These are phyloP conservation scores for Cucumis sativus DNA, from an alignment of 306 rosid species.

Conservation along the genomic window Cucumber_9930_V3 NC_026659.2:31192001-31192500, in stretches of 20 bases:
- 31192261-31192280: neutral
- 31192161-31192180: no score
- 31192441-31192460: neutral
- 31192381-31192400: neutral
- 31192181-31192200: no score
- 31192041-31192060: no score
- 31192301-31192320: neutral
- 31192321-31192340: neutral
- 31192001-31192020: no score
- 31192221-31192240: neutral
- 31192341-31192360: neutral
- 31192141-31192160: no score
- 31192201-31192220: no score
- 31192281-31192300: neutral
- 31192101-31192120: no score
- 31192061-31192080: no score
- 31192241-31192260: neutral
- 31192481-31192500: constrained; percentile 1
- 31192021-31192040: no score
- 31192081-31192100: no score
- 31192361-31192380: neutral
- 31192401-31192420: neutral
- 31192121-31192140: no score
- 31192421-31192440: neutral
- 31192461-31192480: neutral